Conservation (phyloP, 2,329 filamentous ascomycete species). For the Meredithiella fracta region DNA sequence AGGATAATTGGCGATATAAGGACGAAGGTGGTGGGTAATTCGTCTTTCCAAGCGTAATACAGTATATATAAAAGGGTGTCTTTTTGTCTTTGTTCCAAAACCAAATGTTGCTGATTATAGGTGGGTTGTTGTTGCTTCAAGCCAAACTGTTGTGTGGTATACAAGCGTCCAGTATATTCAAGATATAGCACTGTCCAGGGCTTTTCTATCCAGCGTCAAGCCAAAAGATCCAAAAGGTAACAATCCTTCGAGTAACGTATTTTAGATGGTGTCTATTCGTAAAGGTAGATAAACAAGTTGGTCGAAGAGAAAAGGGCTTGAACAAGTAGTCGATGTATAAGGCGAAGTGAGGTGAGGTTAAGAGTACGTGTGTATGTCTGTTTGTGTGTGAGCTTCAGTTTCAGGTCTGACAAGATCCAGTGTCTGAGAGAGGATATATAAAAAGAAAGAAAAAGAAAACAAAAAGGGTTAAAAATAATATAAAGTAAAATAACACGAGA, state of each 20-base stretch:
- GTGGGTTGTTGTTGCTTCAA: background rate
- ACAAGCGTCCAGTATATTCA: background rate
- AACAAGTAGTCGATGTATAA: background rate
- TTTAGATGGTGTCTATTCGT: no score
- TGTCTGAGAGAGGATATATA: background rate
- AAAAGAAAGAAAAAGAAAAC: constrained; percentile 3
- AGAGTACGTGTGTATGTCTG: background rate
- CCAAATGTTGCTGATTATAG: background rate
- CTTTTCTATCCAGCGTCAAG: constrained; percentile 1
- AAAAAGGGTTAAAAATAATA: constrained; percentile 7
- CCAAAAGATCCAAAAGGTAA: background rate
- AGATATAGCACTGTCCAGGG: background rate
- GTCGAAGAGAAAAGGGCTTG: background rate
- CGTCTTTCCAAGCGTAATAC: background rate
- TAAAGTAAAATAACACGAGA: constrained; percentile 6
- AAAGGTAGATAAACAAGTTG: no score
- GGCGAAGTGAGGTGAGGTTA: background rate
- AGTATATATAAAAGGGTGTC: background rate
- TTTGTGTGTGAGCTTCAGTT: background rate
- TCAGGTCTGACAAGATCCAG: background rate
- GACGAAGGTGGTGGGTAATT: background rate
- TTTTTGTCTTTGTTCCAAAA: background rate
- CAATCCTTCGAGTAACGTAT: no score
- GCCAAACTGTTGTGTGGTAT: background rate
- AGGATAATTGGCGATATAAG: background rate